phyloP scores from a whole-genome alignment of 2,329 filamentous ascomycete genomes.

The Magnaporthiopsis poae region DNA sequence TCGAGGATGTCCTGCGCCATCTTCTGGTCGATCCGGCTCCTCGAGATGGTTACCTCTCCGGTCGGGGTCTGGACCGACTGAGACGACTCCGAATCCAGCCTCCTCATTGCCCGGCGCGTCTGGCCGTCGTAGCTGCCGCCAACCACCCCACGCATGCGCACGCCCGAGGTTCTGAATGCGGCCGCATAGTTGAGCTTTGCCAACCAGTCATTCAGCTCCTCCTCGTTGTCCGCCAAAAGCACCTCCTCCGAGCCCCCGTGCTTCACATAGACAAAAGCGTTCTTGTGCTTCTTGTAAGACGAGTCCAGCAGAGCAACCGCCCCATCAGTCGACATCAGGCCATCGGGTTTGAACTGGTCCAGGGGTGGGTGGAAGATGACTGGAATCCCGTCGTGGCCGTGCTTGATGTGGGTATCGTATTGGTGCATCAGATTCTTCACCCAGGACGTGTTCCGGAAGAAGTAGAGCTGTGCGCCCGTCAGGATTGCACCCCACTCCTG shows the following conservation, averaged over 20 bases:
- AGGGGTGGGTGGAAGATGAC: slow-evolving; percentile 85
- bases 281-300: slow-evolving; percentile 88
- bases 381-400: slow-evolving; percentile 63
- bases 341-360: slow-evolving; percentile 86
- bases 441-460: slow-evolving; percentile 90
- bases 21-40: slow-evolving; percentile 65
- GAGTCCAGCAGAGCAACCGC: slow-evolving; percentile 80
- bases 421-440: slow-evolving; percentile 84
- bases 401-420: slow-evolving; percentile 70
- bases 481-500: slow-evolving; percentile 97
- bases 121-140: slow-evolving; percentile 80
- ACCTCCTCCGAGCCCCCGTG: slow-evolving; percentile 82
- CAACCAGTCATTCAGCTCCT: slow-evolving; percentile 93
- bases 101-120: slow-evolving; percentile 58
- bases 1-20: slow-evolving; percentile 78
- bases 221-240: slow-evolving; percentile 79
- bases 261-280: slow-evolving; percentile 83
- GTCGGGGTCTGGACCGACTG: slow-evolving; percentile 58
- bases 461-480: slow-evolving; percentile 92
- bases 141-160: slow-evolving; percentile 78
- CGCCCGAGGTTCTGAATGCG: slow-evolving; percentile 82
- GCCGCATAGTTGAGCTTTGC: slow-evolving; percentile 93
- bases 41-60: slow-evolving; percentile 64
- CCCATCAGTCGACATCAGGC: slow-evolving; percentile 83
- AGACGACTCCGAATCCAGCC: slow-evolving; percentile 51